Conservation (phyloP, 345 rosid genomes). For the Jatropha curcas region DNA sequence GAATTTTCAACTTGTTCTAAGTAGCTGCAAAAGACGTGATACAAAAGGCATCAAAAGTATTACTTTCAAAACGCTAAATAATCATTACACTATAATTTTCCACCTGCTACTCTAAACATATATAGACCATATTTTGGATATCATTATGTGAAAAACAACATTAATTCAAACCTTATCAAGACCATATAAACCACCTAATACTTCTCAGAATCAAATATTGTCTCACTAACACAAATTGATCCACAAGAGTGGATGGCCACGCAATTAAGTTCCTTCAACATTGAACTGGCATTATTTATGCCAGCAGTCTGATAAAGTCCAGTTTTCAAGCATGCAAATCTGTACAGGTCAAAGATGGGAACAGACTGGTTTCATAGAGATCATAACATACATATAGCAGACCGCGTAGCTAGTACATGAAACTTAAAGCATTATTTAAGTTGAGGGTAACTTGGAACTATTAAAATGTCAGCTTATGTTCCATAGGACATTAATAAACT, state of each 20-base stretch:
- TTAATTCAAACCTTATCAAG: too few relatives aligned
- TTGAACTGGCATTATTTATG: neutral
- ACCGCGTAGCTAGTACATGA: neutral
- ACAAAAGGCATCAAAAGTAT: neutral
- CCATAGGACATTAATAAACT: neutral
- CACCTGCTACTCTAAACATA: neutral
- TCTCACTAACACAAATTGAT: neutral
- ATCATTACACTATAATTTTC: neutral
- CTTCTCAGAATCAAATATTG: neutral
- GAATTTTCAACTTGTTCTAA: neutral
- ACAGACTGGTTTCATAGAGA: neutral
- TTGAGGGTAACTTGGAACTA: neutral
- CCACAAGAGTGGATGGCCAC: too few relatives aligned
- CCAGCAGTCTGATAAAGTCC: neutral
- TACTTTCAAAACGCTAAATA: neutral
- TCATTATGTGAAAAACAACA: neutral
- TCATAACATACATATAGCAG: neutral
- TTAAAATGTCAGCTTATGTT: neutral
- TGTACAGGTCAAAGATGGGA: neutral
- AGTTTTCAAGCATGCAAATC: neutral
- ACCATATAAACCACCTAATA: too few relatives aligned
- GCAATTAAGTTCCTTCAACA: neutral
- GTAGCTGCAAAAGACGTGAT: neutral
- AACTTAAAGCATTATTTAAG: neutral
- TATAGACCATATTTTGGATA: neutral